Evolutionary conservation across 2,329 filamentous ascomycete species (phyloP).

Genomic region (Curvularia sp.): DNA sequence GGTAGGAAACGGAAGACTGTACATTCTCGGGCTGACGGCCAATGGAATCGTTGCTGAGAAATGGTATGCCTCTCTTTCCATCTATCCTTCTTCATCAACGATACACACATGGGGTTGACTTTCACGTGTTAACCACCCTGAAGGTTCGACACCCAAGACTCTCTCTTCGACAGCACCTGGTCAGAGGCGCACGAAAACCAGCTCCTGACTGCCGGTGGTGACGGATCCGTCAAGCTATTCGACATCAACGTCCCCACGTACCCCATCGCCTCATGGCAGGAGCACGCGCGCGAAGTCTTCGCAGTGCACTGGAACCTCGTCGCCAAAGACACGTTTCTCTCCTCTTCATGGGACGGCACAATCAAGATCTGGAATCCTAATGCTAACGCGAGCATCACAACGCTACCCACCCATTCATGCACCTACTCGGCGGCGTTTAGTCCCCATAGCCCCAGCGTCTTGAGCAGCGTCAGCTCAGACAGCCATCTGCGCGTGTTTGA

Average conservation of each 20-base stretch:
- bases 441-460: constrained; percentile 82
- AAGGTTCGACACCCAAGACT: constrained; percentile 96
- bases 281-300: constrained; percentile 93
- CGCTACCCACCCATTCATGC: constrained; percentile 89
- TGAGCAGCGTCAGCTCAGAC: constrained; percentile 89
- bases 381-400: constrained; percentile 75
- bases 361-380: constrained; percentile 95
- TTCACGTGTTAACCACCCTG: constrained; percentile 17
- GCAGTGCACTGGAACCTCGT: constrained; percentile 91
- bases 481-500: constrained; percentile 91
- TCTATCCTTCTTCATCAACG: neutral
- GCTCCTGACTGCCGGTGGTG: constrained; percentile 84
- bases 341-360: constrained; percentile 94
- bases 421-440: constrained; percentile 94
- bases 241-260: constrained; percentile 82
- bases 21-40: constrained; percentile 80
- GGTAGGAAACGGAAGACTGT: constrained; percentile 92
- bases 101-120: neutral
- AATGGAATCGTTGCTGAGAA: constrained; percentile 86
- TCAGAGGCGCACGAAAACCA: constrained; percentile 97
- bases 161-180: constrained; percentile 93
- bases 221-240: constrained; percentile 94
- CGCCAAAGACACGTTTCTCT: constrained; percentile 87
- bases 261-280: constrained; percentile 89
- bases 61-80: constrained; percentile 60